Evolutionary conservation across 441 rosid genomes (phyloP).

Genomic region (Eugenia klotzschiana): DNA sequence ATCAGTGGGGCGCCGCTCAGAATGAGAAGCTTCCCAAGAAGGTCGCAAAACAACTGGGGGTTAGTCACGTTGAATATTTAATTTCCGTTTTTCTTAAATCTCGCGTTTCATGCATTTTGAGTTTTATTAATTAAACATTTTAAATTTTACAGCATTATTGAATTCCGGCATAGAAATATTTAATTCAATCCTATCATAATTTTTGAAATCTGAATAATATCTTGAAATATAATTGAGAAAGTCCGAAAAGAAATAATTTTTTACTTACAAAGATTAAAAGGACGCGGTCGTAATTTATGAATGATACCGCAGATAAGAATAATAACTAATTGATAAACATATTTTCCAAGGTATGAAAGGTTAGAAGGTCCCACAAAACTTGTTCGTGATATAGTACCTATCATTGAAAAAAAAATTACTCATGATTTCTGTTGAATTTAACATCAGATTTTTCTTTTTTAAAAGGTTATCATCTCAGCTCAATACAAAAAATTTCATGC

Average conservation of each 20-base stretch:
- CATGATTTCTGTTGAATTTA: rapidly evolving
- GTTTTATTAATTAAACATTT: background rate
- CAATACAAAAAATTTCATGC: background rate
- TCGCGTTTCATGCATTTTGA: background rate
- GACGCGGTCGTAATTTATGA: background rate
- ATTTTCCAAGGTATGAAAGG: rapidly evolving
- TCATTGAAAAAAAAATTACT: background rate
- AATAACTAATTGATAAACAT: background rate
- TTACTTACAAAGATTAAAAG: background rate
- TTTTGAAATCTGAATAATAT: background rate
- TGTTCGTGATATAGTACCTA: background rate
- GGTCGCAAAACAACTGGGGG: background rate
- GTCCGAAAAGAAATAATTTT: background rate
- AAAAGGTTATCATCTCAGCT: background rate
- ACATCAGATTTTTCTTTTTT: background rate
- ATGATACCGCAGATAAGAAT: background rate
- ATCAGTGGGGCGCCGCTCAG: background rate
- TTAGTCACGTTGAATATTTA: background rate
- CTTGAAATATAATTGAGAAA: background rate
- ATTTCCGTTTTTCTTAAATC: background rate
- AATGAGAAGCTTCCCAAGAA: too few species aligned
- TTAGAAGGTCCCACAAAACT: background rate
- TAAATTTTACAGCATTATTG: background rate
- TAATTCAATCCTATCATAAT: background rate
- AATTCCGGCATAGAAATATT: background rate